Conservation (phyloP, 1,284 basidiomycete genomes). For the Ceratobasidium sp. region DNA sequence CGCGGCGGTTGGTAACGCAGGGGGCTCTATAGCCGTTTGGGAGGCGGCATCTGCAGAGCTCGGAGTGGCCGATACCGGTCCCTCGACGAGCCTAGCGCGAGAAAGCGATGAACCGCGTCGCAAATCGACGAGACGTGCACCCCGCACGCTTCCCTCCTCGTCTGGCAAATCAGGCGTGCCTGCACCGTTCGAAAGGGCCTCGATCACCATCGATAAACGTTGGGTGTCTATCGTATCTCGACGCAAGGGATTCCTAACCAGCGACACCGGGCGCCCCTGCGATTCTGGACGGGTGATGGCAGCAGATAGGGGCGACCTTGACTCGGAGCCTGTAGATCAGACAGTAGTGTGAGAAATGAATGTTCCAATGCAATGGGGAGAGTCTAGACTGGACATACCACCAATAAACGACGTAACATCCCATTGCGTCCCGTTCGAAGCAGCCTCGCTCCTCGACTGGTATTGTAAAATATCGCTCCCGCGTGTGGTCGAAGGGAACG, state of each 20-base stretch:
- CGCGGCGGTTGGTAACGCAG: conserved; percentile 18
- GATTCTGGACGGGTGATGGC: conserved; percentile 22
- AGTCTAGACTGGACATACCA: conserved; percentile 54
- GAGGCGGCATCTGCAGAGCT: conserved; percentile 15
- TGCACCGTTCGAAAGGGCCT: conserved; percentile 18
- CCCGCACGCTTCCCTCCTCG: conserved; percentile 24
- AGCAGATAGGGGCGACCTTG: conserved; percentile 12
- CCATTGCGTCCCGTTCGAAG: conserved; percentile 58
- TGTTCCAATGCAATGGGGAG: conserved; percentile 42
- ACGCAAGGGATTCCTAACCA: conserved; percentile 14
- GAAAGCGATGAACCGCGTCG: conserved; percentile 11
- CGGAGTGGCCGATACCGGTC: neutral
- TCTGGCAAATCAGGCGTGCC: conserved; percentile 11
- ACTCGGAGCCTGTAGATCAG: conserved; percentile 22
- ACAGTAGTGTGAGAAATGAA: conserved; percentile 38
- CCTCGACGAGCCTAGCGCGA: conserved; percentile 21
- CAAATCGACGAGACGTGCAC: conserved; percentile 16
- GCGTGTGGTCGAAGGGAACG: conserved; percentile 49
- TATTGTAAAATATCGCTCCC: conserved; percentile 47
- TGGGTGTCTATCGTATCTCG: conserved; percentile 34
- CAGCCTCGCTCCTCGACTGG: conserved; percentile 43
- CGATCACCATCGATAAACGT: conserved; percentile 28
- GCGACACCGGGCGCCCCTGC: conserved; percentile 27
- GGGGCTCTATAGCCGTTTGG: neutral
- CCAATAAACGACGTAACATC: conserved; percentile 79